Evolutionary conservation across 768 basidiomycete genomes (phyloP).

Genomic region (Suillus spraguei): DNA sequence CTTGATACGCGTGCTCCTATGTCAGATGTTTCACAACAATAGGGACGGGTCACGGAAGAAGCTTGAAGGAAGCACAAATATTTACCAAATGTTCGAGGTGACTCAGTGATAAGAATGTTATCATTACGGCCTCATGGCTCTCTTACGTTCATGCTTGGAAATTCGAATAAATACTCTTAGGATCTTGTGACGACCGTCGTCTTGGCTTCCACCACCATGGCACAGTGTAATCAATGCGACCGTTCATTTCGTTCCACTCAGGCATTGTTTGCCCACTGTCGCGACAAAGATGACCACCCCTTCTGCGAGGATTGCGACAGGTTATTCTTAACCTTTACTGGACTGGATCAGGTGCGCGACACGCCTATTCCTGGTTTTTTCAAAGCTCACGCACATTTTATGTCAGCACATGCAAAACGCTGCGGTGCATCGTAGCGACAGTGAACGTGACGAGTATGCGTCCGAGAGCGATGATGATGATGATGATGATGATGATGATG

Average conservation of each 20-base stretch:
- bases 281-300: constrained; percentile 21
- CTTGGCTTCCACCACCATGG: constrained; percentile 4
- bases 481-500: too few relatives aligned
- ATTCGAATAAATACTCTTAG: background rate
- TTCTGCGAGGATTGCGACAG: constrained; percentile 23
- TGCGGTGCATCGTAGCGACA: constrained; percentile 2
- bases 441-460: background rate
- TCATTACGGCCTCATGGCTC: background rate
- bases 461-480: constrained; percentile 9
- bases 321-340: constrained; percentile 19
- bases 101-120: too few relatives aligned
- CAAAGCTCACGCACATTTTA: background rate
- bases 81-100: too few relatives aligned
- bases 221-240: constrained; percentile 2
- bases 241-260: constrained; percentile 3
- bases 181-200: background rate
- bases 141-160: background rate
- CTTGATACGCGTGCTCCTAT: background rate
- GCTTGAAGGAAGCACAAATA: too few relatives aligned
- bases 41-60: background rate
- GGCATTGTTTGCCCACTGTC: constrained; percentile 25
- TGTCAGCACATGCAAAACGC: constrained; percentile 2
- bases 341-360: constrained; percentile 17
- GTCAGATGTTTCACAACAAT: background rate
- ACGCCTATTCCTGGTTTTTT: background rate